Evolutionary conservation across 305 asterid species (phyloP).

Genomic region (Fraxinus velutina): DNA sequence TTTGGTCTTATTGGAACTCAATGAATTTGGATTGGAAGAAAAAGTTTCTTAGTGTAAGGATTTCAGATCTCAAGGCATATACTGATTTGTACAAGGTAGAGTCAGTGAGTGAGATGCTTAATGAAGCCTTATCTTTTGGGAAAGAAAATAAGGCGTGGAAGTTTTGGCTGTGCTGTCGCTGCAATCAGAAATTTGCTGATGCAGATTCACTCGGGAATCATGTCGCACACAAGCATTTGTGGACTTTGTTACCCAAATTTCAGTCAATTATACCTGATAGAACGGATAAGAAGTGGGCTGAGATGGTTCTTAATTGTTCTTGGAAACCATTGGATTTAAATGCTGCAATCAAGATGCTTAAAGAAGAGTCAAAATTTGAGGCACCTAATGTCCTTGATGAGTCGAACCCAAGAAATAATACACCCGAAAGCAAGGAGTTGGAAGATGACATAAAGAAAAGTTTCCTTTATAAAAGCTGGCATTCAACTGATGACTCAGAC

Average conservation of each 20-base stretch:
- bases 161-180: slow-evolving; percentile 73
- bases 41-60: slow-evolving; percentile 49
- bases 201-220: slow-evolving; percentile 57
- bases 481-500: slow-evolving; percentile 73
- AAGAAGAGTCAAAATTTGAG: slow-evolving; percentile 43
- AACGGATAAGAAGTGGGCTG: slow-evolving; percentile 78
- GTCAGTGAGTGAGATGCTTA: slow-evolving; percentile 44
- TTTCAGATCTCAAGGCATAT: slow-evolving; percentile 65
- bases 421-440: slow-evolving; percentile 51
- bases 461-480: slow-evolving; percentile 61
- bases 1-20: slow-evolving; percentile 70
- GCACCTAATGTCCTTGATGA: slow-evolving; percentile 45
- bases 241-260: slow-evolving; percentile 66
- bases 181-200: slow-evolving; percentile 56
- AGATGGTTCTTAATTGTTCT: slow-evolving; percentile 69
- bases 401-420: slow-evolving; percentile 39
- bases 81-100: slow-evolving; percentile 55
- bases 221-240: slow-evolving; percentile 63
- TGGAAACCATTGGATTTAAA: slow-evolving; percentile 82
- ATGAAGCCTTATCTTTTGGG: slow-evolving; percentile 66
- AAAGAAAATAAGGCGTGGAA: slow-evolving; percentile 61
- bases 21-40: slow-evolving; percentile 58
- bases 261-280: slow-evolving; percentile 65
- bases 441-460: slow-evolving; percentile 50
- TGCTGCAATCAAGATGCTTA: slow-evolving; percentile 50